Evolutionary conservation across 148 eudicot species (phyloP).

Genomic region (Camellia granthamiana): DNA sequence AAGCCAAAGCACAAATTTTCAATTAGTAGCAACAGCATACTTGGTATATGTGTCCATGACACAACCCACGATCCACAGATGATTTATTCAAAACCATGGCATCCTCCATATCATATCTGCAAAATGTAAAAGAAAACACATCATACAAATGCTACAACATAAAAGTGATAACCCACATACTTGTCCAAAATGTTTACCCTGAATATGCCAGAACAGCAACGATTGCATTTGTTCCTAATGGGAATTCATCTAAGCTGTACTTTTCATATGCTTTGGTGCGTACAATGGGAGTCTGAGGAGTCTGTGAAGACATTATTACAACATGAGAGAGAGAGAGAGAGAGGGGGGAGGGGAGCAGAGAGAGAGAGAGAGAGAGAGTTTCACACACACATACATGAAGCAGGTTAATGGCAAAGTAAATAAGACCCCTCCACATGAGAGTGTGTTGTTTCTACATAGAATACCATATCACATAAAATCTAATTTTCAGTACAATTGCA

Average conservation of each 20-base stretch:
- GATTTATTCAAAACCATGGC: constrained; percentile 96
- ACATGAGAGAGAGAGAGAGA: background rate
- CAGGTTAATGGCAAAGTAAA: background rate
- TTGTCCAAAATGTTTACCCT: constrained; percentile 45
- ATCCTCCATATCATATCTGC: constrained; percentile 98
- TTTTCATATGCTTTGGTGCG: constrained; percentile 66
- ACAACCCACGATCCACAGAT: constrained; percentile 93
- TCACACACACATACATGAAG: background rate
- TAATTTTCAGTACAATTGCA: background rate
- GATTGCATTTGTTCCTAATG: constrained; percentile 92
- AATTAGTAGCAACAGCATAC: constrained; percentile 23
- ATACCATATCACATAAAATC: background rate
- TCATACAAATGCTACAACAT: constrained; percentile 2
- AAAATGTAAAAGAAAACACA: constrained; percentile 7
- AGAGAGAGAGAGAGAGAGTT: background rate
- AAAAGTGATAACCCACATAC: constrained; percentile 11
- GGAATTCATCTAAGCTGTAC: constrained; percentile 74
- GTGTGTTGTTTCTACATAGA: background rate
- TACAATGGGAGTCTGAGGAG: constrained; percentile 94
- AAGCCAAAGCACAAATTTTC: no score
- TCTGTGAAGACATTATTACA: constrained; percentile 41
- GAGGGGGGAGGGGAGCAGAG: background rate
- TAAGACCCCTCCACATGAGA: constrained; percentile 8
- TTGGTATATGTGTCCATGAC: constrained; percentile 91
- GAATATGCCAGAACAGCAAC: constrained; percentile 95